Evolutionary conservation across 345 rosid species (phyloP), one percentile per base, ranked within the genome.

Genomic region (Kandelia obovata): DNA sequence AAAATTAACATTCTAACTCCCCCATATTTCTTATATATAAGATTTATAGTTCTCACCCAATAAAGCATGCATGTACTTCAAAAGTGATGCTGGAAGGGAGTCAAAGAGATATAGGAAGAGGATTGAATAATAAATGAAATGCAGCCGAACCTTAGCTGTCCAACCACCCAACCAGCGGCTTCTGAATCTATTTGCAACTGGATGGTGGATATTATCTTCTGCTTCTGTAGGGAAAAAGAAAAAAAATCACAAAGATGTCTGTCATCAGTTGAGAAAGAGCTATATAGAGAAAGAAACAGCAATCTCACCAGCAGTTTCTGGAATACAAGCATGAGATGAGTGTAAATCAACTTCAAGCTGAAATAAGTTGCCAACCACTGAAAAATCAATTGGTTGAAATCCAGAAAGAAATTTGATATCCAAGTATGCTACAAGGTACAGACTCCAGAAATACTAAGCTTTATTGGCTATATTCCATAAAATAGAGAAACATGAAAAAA

Each of bases 121-220:
- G 13, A 62, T 15, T 28, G 55, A 47, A 61, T 37, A 71, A 13
- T 43, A 27, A 15, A 68, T 19, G 43, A 68, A 60, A 49, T 20
- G 62, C 28, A 67, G 67, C 39, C 75, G 62, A 61, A 82, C 86
- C 82, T 80, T 64, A 4, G 53, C 69, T 6, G 69, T 39, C 86
- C 82, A 80, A 69, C 83, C 79, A 66, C 84, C 82, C 16, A 82
- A 72, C 83, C 83, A 76, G 63, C 80, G 71, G 71, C 86, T 78
- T 61, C 61, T 69, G 62, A 72, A 80, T 72, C 74, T 70, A 51
- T 73, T 69, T 20, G 65, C 52, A 64, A 56, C 60, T 43, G 27
- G 28, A 73, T 32, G 65, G 19, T 21, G 58, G 58, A 21, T 37
- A 35, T 34, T 56, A 66, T 69, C 66, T 68, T 71, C 65, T 68